Evolutionary conservation across 768 basidiomycete species (phyloP).

Genomic region (Boletus sp.): DNA sequence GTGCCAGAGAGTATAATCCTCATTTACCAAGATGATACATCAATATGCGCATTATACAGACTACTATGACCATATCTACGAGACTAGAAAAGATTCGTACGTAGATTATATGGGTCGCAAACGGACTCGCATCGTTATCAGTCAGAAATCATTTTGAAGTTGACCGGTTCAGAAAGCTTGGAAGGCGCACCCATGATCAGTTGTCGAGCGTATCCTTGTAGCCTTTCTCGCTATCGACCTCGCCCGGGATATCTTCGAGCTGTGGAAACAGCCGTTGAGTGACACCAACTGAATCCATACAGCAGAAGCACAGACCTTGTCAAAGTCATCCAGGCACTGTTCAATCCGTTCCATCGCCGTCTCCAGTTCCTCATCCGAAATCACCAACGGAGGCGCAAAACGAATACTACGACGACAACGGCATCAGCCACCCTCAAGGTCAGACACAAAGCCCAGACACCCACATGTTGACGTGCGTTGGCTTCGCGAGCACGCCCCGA

Average conservation of each 20-base stretch:
- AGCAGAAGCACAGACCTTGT: constrained; percentile 48
- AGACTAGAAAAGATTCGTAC: not conserved
- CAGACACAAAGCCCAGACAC: constrained; percentile 27
- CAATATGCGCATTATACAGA: constrained; percentile 8
- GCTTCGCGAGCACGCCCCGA: constrained; percentile 90
- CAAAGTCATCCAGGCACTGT: constrained; percentile 75
- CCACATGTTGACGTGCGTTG: constrained; percentile 92
- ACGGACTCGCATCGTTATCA: not conserved
- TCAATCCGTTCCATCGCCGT: constrained; percentile 74
- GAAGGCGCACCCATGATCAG: constrained; percentile 1
- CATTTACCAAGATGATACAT: constrained; percentile 2
- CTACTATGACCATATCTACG: not conserved
- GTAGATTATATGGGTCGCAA: not conserved
- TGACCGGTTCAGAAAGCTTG: no score
- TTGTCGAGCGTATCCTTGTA: constrained; percentile 39
- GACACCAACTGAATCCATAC: not conserved
- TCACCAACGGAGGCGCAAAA: constrained; percentile 94
- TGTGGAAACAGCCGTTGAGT: constrained; percentile 14
- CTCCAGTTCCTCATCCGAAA: constrained; percentile 79
- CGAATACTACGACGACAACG: constrained; percentile 61
- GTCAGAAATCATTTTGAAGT: not conserved
- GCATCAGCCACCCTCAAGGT: not conserved
- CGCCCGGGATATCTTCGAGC: constrained; percentile 62
- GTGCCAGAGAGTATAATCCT: not conserved
- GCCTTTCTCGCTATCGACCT: constrained; percentile 58